A percentile compares a stretch with the other conserved stretches of the same genome.
Conservation (phyloP, 805 yeast species). For the Nakazawaea ambrosiae region DNA sequence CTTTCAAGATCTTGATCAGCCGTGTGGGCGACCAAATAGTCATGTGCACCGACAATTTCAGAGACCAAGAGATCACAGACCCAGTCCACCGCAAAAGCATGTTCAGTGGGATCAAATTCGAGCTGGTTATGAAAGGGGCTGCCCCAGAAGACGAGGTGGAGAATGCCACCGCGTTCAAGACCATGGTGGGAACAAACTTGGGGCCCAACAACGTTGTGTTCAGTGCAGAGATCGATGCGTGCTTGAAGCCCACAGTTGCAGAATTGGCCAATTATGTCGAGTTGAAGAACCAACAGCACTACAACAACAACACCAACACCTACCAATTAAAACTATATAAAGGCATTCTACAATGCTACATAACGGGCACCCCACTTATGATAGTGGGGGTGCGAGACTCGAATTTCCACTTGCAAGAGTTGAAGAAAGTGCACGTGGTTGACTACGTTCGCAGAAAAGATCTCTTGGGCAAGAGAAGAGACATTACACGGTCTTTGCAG, state of each 20-base stretch:
- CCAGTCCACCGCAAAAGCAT: not conserved
- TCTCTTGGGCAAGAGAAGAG: too few species aligned
- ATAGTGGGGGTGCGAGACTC: too few species aligned
- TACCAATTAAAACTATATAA: too few species aligned
- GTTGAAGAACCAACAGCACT: not conserved
- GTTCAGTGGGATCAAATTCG: conserved; percentile 5
- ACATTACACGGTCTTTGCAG: too few species aligned
- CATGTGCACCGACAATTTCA: conserved; percentile 1
- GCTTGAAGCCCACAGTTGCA: not conserved
- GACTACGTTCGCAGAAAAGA: too few species aligned
- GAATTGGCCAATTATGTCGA: conserved; percentile 5
- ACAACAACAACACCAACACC: too few species aligned
- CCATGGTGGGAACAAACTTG: not conserved
- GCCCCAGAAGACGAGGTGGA: too few species aligned
- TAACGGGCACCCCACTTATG: too few species aligned
- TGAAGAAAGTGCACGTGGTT: too few species aligned
- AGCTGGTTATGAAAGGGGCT: not conserved
- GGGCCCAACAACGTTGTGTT: not conserved
- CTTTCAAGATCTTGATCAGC: not conserved
- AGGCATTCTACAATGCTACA: too few species aligned
- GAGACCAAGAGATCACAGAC: conserved; percentile 5
- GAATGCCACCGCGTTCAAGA: not conserved
- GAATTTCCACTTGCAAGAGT: too few species aligned
- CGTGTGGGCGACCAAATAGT: conserved; percentile 2
- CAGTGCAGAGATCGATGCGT: conserved; percentile 7